Conservation (phyloP, 768 basidiomycete species). For the Pulveroboletus frians region DNA sequence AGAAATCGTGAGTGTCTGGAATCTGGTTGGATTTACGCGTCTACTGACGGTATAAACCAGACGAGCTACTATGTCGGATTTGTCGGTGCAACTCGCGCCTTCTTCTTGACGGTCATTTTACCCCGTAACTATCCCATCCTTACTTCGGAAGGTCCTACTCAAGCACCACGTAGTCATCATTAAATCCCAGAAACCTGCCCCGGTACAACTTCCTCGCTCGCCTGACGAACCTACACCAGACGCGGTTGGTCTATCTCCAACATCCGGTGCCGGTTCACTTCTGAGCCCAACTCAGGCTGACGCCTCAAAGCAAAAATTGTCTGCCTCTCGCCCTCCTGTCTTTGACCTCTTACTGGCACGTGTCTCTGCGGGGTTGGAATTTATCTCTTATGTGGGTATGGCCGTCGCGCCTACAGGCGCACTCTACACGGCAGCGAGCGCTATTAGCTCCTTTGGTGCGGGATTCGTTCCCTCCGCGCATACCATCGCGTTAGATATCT, state of each 20-base stretch:
- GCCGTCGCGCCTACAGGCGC: conserved; percentile 41
- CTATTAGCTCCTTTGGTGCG: conserved; percentile 51
- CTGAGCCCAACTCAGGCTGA: conserved; percentile 1
- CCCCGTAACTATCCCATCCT: conserved; percentile 46
- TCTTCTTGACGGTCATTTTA: conserved; percentile 50
- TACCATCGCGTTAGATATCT: conserved; percentile 67
- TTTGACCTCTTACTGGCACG: conserved; percentile 73
- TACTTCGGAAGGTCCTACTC: not conserved
- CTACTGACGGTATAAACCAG: conserved; percentile 30
- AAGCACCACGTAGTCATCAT: conserved; percentile 42
- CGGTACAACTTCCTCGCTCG: conserved; percentile 13
- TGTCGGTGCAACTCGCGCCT: conserved; percentile 48
- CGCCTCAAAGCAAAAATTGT: not conserved
- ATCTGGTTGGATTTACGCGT: not conserved
- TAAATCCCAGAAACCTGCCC: conserved; percentile 45
- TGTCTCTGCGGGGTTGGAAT: conserved; percentile 53
- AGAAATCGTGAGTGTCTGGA: conserved; percentile 44
- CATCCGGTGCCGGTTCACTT: not conserved
- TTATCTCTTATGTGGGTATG: conserved; percentile 47
- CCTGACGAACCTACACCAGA: conserved; percentile 17
- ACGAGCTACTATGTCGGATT: conserved; percentile 69
- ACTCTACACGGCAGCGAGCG: conserved; percentile 47
- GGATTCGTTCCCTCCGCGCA: conserved; percentile 66
- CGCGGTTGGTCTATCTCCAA: not conserved
- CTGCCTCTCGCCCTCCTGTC: conserved; percentile 33